Conservation (phyloP, 495 filamentous ascomycete species). For the Jackrogersella multiformis region DNA sequence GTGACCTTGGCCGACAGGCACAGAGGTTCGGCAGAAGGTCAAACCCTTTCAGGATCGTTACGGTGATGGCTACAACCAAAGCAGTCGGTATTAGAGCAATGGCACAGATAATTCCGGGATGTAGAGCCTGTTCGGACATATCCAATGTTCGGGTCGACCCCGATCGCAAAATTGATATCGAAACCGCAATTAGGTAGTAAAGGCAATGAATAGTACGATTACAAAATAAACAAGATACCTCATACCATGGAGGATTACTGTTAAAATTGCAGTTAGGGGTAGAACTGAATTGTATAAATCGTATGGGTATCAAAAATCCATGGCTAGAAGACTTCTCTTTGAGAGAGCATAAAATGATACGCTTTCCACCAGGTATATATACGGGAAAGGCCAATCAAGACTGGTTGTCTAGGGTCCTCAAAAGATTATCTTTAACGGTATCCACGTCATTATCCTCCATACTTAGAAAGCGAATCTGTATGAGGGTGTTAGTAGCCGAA, state of each 20-base stretch:
- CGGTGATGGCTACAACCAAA: constrained; percentile 27
- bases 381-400: constrained; percentile 25
- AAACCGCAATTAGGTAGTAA: constrained; percentile 10
- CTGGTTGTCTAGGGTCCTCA: constrained; percentile 57
- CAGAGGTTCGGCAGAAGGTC: constrained; percentile 31
- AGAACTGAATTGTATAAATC: constrained; percentile 23
- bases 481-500: constrained; percentile 33
- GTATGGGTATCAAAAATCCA: constrained; percentile 35
- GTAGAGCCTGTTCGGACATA: constrained; percentile 47
- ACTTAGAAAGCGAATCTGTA: constrained; percentile 74
- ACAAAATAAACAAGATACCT: constrained; percentile 29
- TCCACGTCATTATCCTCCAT: constrained; percentile 69
- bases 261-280: not conserved
- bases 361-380: constrained; percentile 15
- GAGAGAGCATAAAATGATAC: constrained; percentile 7
- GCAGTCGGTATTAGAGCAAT: constrained; percentile 65
- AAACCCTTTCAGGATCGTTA: constrained; percentile 41
- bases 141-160: constrained; percentile 38
- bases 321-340: not conserved
- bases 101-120: constrained; percentile 52
- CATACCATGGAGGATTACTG: constrained; percentile 6
- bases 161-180: constrained; percentile 20
- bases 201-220: constrained; percentile 23
- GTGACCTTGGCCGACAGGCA: constrained; percentile 33
- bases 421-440: constrained; percentile 68